A percentile compares a stretch with the other conserved stretches of the same genome.
These are phyloP conservation scores for Phytophthora lateralis DNA, from an alignment of 352 stramenopile genomes.

Conservation along the genomic window DNA sequence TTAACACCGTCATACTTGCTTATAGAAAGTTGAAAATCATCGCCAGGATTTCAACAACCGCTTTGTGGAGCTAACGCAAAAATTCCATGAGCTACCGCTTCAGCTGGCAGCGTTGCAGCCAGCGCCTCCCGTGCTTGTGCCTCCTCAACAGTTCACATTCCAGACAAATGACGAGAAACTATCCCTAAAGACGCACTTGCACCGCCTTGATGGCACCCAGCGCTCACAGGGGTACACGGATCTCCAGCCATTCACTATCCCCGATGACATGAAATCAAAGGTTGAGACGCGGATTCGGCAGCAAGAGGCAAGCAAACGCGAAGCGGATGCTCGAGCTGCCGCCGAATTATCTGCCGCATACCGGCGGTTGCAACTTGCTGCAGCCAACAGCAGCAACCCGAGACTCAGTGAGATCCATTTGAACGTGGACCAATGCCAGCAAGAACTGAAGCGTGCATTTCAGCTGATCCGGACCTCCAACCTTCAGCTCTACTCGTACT, in stretches of 20 bases:
- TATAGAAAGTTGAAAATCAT: constrained; percentile 75
- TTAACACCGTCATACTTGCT: background rate
- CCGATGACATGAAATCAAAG: constrained; percentile 79
- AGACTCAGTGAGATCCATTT: constrained; percentile 64
- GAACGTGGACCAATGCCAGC: constrained; percentile 64
- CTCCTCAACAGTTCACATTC: constrained; percentile 51
- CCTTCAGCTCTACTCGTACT: constrained; percentile 67
- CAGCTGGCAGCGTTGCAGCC: constrained; percentile 55
- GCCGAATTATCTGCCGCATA: constrained; percentile 68
- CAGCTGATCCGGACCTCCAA: constrained; percentile 70
- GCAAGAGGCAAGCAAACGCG: constrained; percentile 53
- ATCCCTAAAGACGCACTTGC: constrained; percentile 54
- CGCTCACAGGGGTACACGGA: constrained; percentile 57
- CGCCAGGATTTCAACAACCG: constrained; percentile 65
- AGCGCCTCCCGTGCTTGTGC: constrained; percentile 2
- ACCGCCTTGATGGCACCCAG: constrained; percentile 25
- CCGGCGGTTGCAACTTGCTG: constrained; percentile 54
- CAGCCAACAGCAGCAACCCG: constrained; percentile 48
- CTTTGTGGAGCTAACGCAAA: constrained; percentile 64
- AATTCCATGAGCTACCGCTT: constrained; percentile 64
- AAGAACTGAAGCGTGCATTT: constrained; percentile 72
- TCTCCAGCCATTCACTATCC: constrained; percentile 74
- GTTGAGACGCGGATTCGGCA: constrained; percentile 73
- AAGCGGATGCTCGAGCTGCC: constrained; percentile 47
- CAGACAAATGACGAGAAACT: constrained; percentile 60